Evolutionary conservation across 371 early-diverging fungal genomes (phyloP).

Genomic region (Mortierella sp.): DNA sequence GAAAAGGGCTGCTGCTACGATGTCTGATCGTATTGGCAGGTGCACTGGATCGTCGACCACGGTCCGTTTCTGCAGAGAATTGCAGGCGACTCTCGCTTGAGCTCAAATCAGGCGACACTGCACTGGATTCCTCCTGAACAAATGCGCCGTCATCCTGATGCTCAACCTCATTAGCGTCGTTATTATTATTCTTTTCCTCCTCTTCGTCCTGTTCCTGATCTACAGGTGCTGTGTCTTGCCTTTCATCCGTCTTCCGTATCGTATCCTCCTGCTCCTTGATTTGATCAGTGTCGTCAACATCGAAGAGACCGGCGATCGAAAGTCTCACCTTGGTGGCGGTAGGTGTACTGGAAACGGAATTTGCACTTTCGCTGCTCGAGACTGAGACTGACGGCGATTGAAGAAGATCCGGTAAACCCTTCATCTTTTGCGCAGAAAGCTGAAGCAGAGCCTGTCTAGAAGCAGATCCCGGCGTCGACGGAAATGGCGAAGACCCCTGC

Average conservation of each 20-base stretch:
- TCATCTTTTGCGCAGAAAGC: conserved; percentile 21
- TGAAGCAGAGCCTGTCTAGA: conserved; percentile 21
- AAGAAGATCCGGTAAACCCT: conserved; percentile 19
- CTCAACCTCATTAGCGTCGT: not conserved
- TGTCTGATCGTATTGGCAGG: conserved; percentile 3
- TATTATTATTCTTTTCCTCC: not conserved
- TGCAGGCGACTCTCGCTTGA: not conserved
- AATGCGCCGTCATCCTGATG: not conserved
- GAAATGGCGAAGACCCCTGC: not conserved
- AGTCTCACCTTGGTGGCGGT: not conserved
- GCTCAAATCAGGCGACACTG: not conserved
- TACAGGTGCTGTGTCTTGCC: no score
- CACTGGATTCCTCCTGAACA: no score
- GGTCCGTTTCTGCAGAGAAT: not conserved
- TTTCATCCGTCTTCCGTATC: not conserved
- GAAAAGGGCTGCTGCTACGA: conserved; percentile 15
- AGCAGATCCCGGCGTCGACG: conserved; percentile 6
- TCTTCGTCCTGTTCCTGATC: not conserved
- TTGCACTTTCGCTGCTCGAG: not conserved
- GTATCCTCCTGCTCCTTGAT: not conserved
- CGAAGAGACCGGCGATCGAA: not conserved
- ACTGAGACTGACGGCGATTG: conserved; percentile 8
- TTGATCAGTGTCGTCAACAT: not conserved
- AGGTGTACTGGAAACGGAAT: not conserved
- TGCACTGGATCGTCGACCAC: conserved; percentile 13